Evolutionary conservation across 495 filamentous ascomycete genomes (phyloP).

Genomic region (Aspergillus funiculosus): DNA sequence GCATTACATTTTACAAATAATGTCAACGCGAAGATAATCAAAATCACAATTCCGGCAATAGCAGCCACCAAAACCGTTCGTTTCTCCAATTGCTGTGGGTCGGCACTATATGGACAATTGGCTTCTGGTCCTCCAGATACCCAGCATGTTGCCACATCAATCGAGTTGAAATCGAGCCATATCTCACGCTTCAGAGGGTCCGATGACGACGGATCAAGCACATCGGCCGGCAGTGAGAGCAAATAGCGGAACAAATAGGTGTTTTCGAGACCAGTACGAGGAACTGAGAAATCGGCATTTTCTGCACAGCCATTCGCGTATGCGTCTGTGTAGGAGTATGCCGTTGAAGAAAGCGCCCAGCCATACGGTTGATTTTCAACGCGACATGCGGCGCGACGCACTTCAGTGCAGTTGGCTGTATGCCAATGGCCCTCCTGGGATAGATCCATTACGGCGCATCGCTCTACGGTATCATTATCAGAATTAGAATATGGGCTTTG

Average conservation of each 20-base stretch:
- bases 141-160: constrained; percentile 54
- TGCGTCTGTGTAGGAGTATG: constrained; percentile 32
- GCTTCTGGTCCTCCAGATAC: constrained; percentile 44
- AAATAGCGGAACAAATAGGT: constrained; percentile 44
- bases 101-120: constrained; percentile 49
- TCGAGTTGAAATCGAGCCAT: constrained; percentile 56
- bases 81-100: constrained; percentile 33
- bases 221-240: constrained; percentile 19
- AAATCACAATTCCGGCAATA: constrained; percentile 54
- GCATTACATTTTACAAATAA: constrained; percentile 60
- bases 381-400: constrained; percentile 51
- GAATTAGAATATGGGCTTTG: constrained; percentile 21
- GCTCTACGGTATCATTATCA: constrained; percentile 23
- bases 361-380: constrained; percentile 43
- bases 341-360: constrained; percentile 46
- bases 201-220: constrained; percentile 23
- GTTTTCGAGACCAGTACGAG: constrained; percentile 59
- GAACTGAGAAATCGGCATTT: constrained; percentile 42
- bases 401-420: constrained; percentile 47
- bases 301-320: constrained; percentile 33
- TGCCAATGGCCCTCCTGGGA: constrained; percentile 48
- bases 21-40: constrained; percentile 52
- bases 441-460: constrained; percentile 51
- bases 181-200: constrained; percentile 29
- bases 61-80: constrained; percentile 53